Conservation (phyloP, 176 grass and related monocot species). For the Oryza glaberrima region DNA sequence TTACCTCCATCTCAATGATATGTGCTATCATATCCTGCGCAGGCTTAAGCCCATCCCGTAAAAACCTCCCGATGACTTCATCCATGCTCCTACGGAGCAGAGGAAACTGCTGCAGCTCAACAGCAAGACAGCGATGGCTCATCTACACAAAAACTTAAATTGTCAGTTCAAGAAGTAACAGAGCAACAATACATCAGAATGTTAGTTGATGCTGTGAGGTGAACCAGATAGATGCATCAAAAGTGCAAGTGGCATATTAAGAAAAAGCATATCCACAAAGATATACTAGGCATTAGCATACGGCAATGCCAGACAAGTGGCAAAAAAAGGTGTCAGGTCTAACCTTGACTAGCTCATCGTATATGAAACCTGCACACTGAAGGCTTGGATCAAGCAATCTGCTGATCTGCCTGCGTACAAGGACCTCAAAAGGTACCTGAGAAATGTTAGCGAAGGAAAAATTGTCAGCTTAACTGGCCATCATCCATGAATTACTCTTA, state of each 20-base stretch:
- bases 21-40: slow-evolving; percentile 96
- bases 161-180: slow-evolving; percentile 30
- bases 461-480: slow-evolving; percentile 24
- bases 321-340: background rate
- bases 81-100: slow-evolving; percentile 89
- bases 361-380: slow-evolving; percentile 96
- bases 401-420: slow-evolving; percentile 92
- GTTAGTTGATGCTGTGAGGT: slow-evolving; percentile 2
- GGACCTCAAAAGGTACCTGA: slow-evolving; percentile 95
- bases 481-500: background rate
- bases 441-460: slow-evolving; percentile 30
- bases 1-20: slow-evolving; percentile 97
- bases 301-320: slow-evolving; percentile 1
- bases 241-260: background rate
- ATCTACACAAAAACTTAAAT: slow-evolving; percentile 58
- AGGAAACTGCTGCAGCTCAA: slow-evolving; percentile 92
- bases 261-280: background rate
- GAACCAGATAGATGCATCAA: slow-evolving; percentile 26
- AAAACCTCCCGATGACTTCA: slow-evolving; percentile 90
- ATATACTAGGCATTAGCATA: background rate
- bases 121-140: slow-evolving; percentile 76
- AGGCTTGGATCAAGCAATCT: slow-evolving; percentile 92
- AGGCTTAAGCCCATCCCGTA: slow-evolving; percentile 89
- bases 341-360: slow-evolving; percentile 94
- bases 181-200: slow-evolving; percentile 17